These are phyloP conservation scores for Hawksworthiomyces lignivorus DNA, from an alignment of 2,329 filamentous ascomycete species.

Conservation along the genomic window DNA sequence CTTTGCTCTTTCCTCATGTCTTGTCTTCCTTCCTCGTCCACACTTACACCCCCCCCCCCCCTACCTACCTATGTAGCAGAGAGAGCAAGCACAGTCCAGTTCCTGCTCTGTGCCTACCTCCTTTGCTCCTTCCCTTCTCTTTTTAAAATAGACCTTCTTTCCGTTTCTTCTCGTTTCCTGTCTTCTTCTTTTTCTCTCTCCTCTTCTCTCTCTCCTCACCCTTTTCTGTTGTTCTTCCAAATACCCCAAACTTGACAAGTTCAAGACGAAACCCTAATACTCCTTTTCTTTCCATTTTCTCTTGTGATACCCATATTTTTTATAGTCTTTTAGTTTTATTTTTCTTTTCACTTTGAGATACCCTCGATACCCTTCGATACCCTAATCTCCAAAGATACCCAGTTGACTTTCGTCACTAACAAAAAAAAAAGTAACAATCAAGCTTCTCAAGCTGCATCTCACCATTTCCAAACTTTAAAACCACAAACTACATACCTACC, in stretches of 20 bases:
- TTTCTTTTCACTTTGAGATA: slow-evolving; percentile 26
- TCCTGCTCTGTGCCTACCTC: slow-evolving; percentile 4
- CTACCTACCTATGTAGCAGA: too few species aligned
- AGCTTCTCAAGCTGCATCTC: not conserved
- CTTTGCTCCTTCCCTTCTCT: slow-evolving; percentile 13
- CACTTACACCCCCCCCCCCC: not conserved
- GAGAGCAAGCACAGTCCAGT: too few species aligned
- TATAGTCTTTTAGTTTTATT: slow-evolving; percentile 17
- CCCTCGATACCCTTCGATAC: slow-evolving; percentile 15
- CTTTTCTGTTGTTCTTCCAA: slow-evolving; percentile 7
- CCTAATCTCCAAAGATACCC: slow-evolving; percentile 15
- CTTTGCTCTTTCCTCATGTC: slow-evolving; percentile 4
- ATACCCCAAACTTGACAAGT: slow-evolving; percentile 21
- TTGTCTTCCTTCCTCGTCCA: not conserved
- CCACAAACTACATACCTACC: slow-evolving; percentile 20
- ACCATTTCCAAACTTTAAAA: slow-evolving; percentile 5
- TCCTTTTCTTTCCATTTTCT: slow-evolving; percentile 19
- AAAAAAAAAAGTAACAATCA: slow-evolving; percentile 1
- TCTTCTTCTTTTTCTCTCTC: slow-evolving; percentile 9
- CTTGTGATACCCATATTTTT: slow-evolving; percentile 24
- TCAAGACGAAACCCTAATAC: slow-evolving; percentile 25
- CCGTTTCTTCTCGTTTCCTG: slow-evolving; percentile 13
- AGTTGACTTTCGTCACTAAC: not conserved
- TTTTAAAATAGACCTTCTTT: slow-evolving; percentile 14
- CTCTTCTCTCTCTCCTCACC: slow-evolving; percentile 8